Conservation (phyloP, 805 yeast genomes). For the Starmerella powellii region DNA sequence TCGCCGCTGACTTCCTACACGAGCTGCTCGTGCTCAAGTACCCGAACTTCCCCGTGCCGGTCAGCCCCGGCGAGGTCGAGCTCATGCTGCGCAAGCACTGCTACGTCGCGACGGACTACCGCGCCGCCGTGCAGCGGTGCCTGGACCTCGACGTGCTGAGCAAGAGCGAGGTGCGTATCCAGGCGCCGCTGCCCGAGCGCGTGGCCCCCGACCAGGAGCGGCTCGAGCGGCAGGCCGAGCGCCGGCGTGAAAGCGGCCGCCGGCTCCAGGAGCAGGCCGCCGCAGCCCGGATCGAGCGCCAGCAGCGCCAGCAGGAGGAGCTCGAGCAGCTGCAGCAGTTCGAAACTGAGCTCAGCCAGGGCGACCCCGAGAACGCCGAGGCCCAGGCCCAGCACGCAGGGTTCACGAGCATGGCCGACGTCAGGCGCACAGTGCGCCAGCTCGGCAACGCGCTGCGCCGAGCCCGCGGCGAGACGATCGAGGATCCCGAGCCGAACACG, state of each 20-base stretch:
- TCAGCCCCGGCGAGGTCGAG: conserved; percentile 52
- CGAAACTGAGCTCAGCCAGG: conserved; percentile 66
- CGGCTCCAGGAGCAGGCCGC: conserved; percentile 89
- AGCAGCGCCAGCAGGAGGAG: conserved; percentile 73
- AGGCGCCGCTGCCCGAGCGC: conserved; percentile 60
- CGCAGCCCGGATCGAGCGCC: conserved; percentile 69
- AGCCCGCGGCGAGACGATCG: conserved; percentile 40
- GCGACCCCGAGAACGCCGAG: conserved; percentile 51
- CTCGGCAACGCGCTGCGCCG: conserved; percentile 13
- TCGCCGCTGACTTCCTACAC: conserved; percentile 50
- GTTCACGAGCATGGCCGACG: conserved; percentile 36
- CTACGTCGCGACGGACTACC: conserved; percentile 60
- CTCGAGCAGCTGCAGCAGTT: conserved; percentile 47
- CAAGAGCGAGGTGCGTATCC: conserved; percentile 59
- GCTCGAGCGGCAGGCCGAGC: conserved; percentile 68
- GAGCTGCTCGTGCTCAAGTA: conserved; percentile 64
- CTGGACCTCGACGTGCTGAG: conserved; percentile 56
- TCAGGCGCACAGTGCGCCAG: conserved; percentile 48
- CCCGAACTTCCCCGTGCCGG: conserved; percentile 76
- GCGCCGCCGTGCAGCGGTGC: conserved; percentile 44
- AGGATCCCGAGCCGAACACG: conserved; percentile 35
- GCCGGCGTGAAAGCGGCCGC: conserved; percentile 72
- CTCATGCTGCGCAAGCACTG: conserved; percentile 63
- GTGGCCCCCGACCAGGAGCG: conserved; percentile 53
- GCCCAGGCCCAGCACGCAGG: conserved; percentile 52